Evolutionary conservation across 2,329 filamentous ascomycete species (phyloP).

Genomic region (Zalaria obscura): DNA sequence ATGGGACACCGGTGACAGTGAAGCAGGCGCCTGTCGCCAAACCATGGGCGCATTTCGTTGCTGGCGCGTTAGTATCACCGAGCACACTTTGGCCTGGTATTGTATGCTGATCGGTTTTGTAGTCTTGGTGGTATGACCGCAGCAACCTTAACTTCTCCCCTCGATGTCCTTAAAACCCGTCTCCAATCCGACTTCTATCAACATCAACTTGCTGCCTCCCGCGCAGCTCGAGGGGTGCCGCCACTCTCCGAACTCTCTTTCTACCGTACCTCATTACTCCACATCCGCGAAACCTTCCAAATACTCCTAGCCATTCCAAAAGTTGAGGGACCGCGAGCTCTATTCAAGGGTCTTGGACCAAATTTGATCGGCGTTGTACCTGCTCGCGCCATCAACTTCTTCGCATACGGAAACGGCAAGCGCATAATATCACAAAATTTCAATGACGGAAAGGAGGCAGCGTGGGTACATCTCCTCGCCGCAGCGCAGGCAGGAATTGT

Average conservation of each 20-base stretch:
- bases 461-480: constrained; percentile 65
- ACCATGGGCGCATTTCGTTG: constrained; percentile 85
- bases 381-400: constrained; percentile 85
- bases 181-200: constrained; percentile 94
- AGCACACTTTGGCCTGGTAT: neutral
- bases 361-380: constrained; percentile 84
- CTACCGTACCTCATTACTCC: constrained; percentile 51
- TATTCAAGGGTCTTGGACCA: constrained; percentile 87
- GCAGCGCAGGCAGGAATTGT: constrained; percentile 68
- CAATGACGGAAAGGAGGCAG: constrained; percentile 54
- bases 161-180: constrained; percentile 87
- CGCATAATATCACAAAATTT: constrained; percentile 61
- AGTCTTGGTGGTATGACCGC: constrained; percentile 84
- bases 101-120: constrained; percentile 5
- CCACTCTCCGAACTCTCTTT: constrained; percentile 47
- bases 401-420: constrained; percentile 85
- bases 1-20: constrained; percentile 23
- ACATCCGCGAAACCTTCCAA: constrained; percentile 74
- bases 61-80: constrained; percentile 53
- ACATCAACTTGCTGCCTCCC: constrained; percentile 56
- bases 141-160: constrained; percentile 80
- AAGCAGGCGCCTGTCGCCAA: constrained; percentile 39
- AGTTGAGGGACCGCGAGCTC: constrained; percentile 67
- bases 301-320: constrained; percentile 71
- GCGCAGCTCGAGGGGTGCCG: constrained; percentile 42